Conservation (phyloP, 2,329 filamentous ascomycete genomes). For the Diaporthe sp. region DNA sequence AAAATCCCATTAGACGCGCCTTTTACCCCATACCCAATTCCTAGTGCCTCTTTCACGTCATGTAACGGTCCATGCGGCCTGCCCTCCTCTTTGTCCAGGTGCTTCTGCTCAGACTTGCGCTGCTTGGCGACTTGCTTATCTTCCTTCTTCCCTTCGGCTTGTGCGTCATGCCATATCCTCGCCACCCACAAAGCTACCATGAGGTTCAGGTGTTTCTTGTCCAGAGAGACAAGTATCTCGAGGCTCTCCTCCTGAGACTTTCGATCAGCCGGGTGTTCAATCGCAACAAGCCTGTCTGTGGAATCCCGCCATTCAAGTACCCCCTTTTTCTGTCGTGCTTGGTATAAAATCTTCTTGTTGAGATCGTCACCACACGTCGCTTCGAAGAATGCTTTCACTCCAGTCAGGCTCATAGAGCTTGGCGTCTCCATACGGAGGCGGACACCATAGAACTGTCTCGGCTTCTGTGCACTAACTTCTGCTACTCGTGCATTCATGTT, state of each 20-base stretch:
- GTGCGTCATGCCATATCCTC: conserved; percentile 14
- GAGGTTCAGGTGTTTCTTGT: conserved; percentile 25
- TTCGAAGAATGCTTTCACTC: neutral
- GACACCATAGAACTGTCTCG: conserved; percentile 13
- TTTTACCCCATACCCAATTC: conserved; percentile 17
- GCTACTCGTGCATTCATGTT: neutral
- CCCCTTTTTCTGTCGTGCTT: conserved; percentile 26
- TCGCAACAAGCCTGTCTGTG: conserved; percentile 12
- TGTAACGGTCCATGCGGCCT: conserved; percentile 5
- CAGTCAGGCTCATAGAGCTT: neutral
- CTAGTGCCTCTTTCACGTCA: conserved; percentile 25
- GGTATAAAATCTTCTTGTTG: neutral
- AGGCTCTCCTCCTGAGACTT: conserved; percentile 17
- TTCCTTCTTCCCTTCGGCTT: neutral
- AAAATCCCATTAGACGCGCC: neutral
- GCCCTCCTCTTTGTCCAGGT: conserved; percentile 11
- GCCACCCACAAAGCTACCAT: conserved; percentile 29
- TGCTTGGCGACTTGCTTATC: neutral
- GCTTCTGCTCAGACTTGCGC: neutral
- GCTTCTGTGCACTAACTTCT: neutral
- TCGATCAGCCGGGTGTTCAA: neutral
- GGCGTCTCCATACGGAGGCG: conserved; percentile 4
- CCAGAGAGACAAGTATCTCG: conserved; percentile 12
- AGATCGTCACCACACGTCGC: conserved; percentile 1
- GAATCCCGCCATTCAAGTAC: conserved; percentile 29